phyloP scores from a whole-genome alignment of 805 yeast species.

The Myxozyma kluyveri region DNA sequence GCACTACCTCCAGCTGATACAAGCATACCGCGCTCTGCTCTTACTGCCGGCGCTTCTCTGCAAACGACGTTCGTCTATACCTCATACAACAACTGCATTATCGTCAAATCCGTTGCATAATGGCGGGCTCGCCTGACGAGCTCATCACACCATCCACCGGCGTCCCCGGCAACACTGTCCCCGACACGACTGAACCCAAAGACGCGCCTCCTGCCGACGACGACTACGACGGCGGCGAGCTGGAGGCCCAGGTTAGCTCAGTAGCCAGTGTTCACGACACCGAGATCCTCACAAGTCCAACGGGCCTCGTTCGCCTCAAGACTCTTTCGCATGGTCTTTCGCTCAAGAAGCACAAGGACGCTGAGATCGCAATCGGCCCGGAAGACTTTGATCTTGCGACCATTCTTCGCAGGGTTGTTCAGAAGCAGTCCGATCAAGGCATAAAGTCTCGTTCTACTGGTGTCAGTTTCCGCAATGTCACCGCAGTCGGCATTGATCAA shows the following conservation, averaged over 20 bases:
- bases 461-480: constrained; percentile 9
- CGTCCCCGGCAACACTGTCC: no score
- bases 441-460: constrained; percentile 11
- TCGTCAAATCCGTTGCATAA: no score
- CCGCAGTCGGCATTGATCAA: constrained; percentile 21
- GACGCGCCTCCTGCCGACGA: neutral
- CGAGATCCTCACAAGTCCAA: neutral
- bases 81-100: no score
- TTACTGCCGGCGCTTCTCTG: no score
- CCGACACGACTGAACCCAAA: neutral
- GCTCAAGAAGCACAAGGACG: neutral
- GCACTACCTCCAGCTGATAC: no score
- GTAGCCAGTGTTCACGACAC: neutral
- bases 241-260: neutral
- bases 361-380: neutral
- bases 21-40: no score
- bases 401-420: constrained; percentile 2
- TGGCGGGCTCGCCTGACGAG: no score
- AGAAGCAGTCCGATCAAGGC: constrained; percentile 13
- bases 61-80: no score
- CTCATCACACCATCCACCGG: no score
- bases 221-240: neutral
- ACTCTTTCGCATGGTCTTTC: neutral
- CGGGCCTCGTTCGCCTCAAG: neutral
- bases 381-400: constrained; percentile 12